Conservation (phyloP, 352 stramenopile genomes). For the Phytophthora pini region DNA sequence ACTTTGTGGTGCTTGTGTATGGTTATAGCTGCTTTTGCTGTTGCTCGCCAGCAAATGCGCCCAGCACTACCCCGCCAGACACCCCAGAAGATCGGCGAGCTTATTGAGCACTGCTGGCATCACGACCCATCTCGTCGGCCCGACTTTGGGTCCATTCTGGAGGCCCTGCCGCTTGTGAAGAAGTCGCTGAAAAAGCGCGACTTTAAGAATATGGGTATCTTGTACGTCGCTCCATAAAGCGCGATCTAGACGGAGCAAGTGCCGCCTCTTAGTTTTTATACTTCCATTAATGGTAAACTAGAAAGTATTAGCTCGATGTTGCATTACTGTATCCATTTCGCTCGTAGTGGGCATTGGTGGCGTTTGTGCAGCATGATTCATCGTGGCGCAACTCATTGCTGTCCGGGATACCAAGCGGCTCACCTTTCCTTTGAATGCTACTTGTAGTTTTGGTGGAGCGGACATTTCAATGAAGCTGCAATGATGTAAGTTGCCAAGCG, state of each 20-base stretch:
- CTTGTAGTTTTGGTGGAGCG: too few species aligned
- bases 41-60: conserved; percentile 85
- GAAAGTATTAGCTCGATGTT: conserved; percentile 38
- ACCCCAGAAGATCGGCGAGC: conserved; percentile 78
- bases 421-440: too few species aligned
- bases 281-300: conserved; percentile 40
- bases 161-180: conserved; percentile 82
- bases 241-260: conserved; percentile 24
- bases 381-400: too few species aligned
- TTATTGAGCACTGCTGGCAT: conserved; percentile 88
- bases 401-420: too few species aligned
- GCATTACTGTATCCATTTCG: neutral
- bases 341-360: neutral
- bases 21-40: conserved; percentile 74
- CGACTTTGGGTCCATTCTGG: conserved; percentile 79
- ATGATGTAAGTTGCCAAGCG: too few species aligned
- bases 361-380: too few species aligned
- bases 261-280: conserved; percentile 25
- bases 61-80: conserved; percentile 86
- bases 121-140: conserved; percentile 77
- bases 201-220: conserved; percentile 86
- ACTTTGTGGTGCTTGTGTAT: conserved; percentile 10
- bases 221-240: conserved; percentile 35
- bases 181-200: conserved; percentile 85
- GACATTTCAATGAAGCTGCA: too few species aligned